Conservation (phyloP, 176 grass and related monocot species). For the Avena sativa region DNA sequence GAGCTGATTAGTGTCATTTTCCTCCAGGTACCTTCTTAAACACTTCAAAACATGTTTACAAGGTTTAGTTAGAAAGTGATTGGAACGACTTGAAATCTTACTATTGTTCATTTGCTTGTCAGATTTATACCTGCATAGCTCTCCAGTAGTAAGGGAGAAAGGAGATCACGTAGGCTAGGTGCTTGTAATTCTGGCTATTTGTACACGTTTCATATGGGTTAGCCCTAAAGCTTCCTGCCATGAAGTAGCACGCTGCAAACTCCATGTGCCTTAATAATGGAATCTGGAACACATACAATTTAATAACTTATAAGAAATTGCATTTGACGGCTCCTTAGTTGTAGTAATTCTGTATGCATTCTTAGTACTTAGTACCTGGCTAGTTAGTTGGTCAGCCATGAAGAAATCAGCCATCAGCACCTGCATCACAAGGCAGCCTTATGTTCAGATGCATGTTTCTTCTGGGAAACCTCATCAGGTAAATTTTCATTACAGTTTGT, state of each 20-base stretch:
- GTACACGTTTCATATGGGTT: slow-evolving; percentile 69
- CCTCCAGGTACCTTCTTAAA: slow-evolving; percentile 90
- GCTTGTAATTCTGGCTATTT: slow-evolving; percentile 64
- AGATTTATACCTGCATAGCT: slow-evolving; percentile 80
- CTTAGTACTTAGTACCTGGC: slow-evolving; percentile 78
- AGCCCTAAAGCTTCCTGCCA: slow-evolving; percentile 67
- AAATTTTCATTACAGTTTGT: background rate
- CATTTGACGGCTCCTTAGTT: background rate
- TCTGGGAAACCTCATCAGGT: background rate
- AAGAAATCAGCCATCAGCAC: slow-evolving; percentile 98
- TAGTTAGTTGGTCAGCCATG: slow-evolving; percentile 98
- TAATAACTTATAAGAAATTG: background rate
- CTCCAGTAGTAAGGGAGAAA: slow-evolving; percentile 97
- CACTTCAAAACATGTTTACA: slow-evolving; percentile 43
- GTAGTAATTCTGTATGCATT: background rate
- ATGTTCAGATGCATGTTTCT: too few relatives aligned
- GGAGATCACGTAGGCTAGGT: slow-evolving; percentile 82
- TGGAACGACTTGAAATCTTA: background rate
- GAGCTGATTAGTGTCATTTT: slow-evolving; percentile 79
- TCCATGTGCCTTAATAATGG: slow-evolving; percentile 87
- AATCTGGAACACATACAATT: slow-evolving; percentile 52
- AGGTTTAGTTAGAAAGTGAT: slow-evolving; percentile 29
- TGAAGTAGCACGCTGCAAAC: slow-evolving; percentile 84
- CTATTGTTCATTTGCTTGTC: background rate
- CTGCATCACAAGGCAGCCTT: slow-evolving; percentile 41